Percentiles rank a stretch among this genome's conserved stretches.
These are phyloP conservation scores for Anthoceros angustus DNA, from an alignment of 225 moss, liverwort and hornwort species.

Conservation along the genomic window DNA sequence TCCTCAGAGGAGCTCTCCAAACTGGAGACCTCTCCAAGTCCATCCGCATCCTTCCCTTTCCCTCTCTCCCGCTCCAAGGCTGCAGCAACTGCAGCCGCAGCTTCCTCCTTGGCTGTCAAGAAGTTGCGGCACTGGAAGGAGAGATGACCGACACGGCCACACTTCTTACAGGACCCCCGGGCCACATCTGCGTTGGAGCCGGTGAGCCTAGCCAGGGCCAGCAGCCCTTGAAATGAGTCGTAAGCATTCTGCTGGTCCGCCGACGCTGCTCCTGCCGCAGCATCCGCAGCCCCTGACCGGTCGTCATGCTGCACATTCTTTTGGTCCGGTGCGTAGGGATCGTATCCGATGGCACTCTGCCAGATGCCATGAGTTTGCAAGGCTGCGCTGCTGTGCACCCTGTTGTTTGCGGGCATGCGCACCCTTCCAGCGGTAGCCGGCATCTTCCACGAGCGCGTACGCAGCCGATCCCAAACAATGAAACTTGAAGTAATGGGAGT, in stretches of 20 bases:
- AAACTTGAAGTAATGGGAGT: too few relatives aligned
- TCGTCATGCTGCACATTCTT: conserved; percentile 49
- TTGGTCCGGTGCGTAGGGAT: conserved; percentile 94
- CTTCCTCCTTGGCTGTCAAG: conserved; percentile 85
- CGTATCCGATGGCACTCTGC: conserved; percentile 99
- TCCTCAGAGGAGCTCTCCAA: conserved; percentile 52
- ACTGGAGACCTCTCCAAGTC: conserved; percentile 24
- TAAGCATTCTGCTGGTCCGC: conserved; percentile 89
- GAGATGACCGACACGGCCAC: conserved; percentile 92
- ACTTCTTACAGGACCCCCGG: conserved; percentile 89
- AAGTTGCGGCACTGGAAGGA: conserved; percentile 96
- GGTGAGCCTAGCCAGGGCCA: conserved; percentile 81
- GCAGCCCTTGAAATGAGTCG: conserved; percentile 87
- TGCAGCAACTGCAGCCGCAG: conserved; percentile 66
- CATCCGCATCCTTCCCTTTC: conserved; percentile 34
- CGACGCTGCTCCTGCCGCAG: conserved; percentile 34
- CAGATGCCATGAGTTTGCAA: conserved; percentile 98
- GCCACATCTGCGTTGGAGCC: conserved; percentile 99
- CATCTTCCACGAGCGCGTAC: conserved; percentile 29
- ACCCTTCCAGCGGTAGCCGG: conserved; percentile 97
- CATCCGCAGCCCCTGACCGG: conserved; percentile 21
- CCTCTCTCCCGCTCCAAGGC: conserved; percentile 62
- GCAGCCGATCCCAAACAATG: neutral
- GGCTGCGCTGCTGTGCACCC: conserved; percentile 94
- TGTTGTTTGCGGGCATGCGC: conserved; percentile 99